Conservation (phyloP, 768 basidiomycete genomes). For the Mycena filopes region DNA sequence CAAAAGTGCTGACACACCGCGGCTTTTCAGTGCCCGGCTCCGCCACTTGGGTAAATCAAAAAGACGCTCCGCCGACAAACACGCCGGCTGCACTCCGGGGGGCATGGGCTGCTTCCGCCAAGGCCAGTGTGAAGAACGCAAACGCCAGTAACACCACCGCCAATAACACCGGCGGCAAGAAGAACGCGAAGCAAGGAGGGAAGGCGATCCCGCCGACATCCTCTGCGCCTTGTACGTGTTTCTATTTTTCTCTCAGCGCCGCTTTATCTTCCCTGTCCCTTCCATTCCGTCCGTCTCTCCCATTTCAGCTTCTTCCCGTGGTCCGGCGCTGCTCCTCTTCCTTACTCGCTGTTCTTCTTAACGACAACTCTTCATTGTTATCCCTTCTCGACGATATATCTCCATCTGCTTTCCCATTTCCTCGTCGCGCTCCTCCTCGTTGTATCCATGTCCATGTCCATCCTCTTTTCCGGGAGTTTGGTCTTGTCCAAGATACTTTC, state of each 20-base stretch:
- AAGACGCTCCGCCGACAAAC: constrained; percentile 26
- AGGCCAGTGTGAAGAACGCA: neutral
- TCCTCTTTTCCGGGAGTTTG: no score
- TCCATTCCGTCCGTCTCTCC: no score
- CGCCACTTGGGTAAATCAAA: constrained; percentile 44
- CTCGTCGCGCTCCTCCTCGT: no score
- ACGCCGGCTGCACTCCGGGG: constrained; percentile 27
- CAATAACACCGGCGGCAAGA: neutral
- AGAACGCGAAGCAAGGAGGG: neutral
- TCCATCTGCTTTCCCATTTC: no score
- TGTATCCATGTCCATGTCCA: no score
- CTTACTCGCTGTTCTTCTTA: no score
- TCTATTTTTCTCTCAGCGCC: neutral
- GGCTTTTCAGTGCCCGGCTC: constrained; percentile 50
- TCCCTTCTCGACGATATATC: no score
- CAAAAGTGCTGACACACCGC: neutral
- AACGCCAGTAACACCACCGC: neutral
- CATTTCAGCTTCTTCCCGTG: no score
- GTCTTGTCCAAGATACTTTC: no score
- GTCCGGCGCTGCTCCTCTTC: no score
- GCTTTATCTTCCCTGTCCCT: no score
- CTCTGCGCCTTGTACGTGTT: constrained; percentile 26
- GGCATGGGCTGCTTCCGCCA: constrained; percentile 33
- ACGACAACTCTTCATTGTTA: no score
- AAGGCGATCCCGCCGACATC: constrained; percentile 10